These are phyloP conservation scores for Maudiozyma saulgeensis DNA, from an alignment of 805 yeast genomes.

Conservation along the genomic window DNA sequence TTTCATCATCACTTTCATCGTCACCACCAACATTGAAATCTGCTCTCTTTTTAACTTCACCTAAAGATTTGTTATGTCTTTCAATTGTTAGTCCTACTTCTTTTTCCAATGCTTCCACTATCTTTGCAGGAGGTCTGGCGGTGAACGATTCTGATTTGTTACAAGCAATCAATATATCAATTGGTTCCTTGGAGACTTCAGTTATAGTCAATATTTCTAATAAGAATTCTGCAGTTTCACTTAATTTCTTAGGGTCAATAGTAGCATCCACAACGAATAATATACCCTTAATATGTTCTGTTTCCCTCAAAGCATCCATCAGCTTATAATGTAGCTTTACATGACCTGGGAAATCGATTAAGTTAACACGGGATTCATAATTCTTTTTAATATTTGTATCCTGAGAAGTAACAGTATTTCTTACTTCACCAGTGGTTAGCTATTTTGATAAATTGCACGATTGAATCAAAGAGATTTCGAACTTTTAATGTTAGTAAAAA, in stretches of 20 bases:
- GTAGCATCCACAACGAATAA: conserved; percentile 75
- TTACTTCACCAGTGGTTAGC: conserved; percentile 23
- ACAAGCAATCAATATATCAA: conserved; percentile 68
- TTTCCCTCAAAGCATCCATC: conserved; percentile 36
- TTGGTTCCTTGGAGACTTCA: conserved; percentile 53
- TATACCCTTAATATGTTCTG: conserved; percentile 48
- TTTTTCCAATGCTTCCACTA: conserved; percentile 48
- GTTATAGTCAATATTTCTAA: conserved; percentile 51
- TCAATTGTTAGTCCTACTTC: conserved; percentile 50
- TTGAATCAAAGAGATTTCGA: conserved; percentile 1
- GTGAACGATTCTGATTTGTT: conserved; percentile 84
- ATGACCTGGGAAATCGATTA: conserved; percentile 88
- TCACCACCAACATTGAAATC: conserved; percentile 20
- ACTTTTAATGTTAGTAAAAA: conserved; percentile 2
- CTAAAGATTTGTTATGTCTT: conserved; percentile 36
- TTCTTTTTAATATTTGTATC: conserved; percentile 34
- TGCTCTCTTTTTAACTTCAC: conserved; percentile 32
- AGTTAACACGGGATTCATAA: conserved; percentile 33
- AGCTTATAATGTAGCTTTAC: conserved; percentile 55
- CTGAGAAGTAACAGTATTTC: conserved; percentile 42
- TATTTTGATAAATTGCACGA: conserved; percentile 6
- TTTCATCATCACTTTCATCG: conserved; percentile 12
- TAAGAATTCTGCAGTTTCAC: conserved; percentile 49
- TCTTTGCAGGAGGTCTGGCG: conserved; percentile 58
- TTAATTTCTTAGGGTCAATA: conserved; percentile 37